These are phyloP conservation scores for Trichoderma reesei DNA, from an alignment of 495 filamentous ascomycete genomes.

Conservation along the genomic window DNA sequence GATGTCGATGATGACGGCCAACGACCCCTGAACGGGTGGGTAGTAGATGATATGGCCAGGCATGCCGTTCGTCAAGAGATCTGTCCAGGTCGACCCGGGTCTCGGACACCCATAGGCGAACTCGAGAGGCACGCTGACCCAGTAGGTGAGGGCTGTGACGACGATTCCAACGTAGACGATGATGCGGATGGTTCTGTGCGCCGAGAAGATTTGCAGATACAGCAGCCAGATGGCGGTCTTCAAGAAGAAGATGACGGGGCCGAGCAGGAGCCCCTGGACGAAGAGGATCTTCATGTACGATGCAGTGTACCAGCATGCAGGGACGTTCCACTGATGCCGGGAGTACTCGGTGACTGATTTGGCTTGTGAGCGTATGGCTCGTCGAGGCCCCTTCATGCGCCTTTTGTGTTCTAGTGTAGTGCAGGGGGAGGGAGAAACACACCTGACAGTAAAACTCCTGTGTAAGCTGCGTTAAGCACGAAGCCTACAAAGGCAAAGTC, in stretches of 20 bases:
- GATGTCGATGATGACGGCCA: neutral
- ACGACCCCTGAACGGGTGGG: neutral
- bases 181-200: neutral
- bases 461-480: neutral
- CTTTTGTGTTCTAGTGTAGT: neutral
- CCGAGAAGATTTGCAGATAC: neutral
- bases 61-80: neutral
- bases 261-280: neutral
- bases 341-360: neutral
- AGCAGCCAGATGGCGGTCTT: neutral
- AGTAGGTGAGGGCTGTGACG: neutral
- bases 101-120: neutral
- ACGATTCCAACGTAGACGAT: neutral
- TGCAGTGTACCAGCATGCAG: neutral
- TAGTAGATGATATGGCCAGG: neutral
- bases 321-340: neutral
- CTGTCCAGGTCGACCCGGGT: neutral
- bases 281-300: neutral
- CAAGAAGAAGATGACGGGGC: neutral
- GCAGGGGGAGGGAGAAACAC: neutral
- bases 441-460: neutral
- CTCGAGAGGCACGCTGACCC: neutral
- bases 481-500: neutral
- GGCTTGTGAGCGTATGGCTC: neutral
- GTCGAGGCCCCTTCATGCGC: neutral